These are phyloP conservation scores for Hypoxylon crocopeplum DNA, from an alignment of 495 filamentous ascomycete genomes.

Conservation along the genomic window DNA sequence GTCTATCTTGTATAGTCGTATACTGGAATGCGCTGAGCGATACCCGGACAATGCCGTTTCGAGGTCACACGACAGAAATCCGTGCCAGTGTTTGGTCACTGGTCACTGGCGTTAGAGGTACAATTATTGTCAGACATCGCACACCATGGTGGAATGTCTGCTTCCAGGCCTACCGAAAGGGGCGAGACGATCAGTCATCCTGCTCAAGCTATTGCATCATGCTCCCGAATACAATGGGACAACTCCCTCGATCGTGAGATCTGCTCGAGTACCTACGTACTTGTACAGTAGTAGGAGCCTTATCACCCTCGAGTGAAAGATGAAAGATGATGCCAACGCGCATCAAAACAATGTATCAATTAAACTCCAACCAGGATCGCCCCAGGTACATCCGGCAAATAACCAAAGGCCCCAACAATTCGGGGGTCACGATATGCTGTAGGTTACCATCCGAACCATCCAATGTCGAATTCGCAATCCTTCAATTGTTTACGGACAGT, in stretches of 20 bases:
- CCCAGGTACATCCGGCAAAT: conserved; percentile 34
- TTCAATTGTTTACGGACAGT: conserved; percentile 1
- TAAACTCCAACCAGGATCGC: conserved; percentile 19
- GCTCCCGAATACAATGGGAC: conserved; percentile 11
- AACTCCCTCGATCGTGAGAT: conserved; percentile 29
- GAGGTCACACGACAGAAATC: conserved; percentile 36
- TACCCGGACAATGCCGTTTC: conserved; percentile 27
- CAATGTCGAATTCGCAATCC: conserved; percentile 15
- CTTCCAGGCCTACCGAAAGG: conserved; percentile 41
- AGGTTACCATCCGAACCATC: conserved; percentile 15
- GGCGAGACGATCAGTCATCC: conserved; percentile 38
- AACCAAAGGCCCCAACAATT: conserved; percentile 33
- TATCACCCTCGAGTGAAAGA: conserved; percentile 3
- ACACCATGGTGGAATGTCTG: conserved; percentile 32
- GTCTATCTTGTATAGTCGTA: conserved; percentile 19
- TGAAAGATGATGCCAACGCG: conserved; percentile 39
- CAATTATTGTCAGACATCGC: conserved; percentile 28
- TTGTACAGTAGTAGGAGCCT: neutral
- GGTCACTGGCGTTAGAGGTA: no score
- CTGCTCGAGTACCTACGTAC: conserved; percentile 1
- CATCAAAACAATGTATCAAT: conserved; percentile 22
- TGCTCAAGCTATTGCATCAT: conserved; percentile 42
- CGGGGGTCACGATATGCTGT: conserved; percentile 20
- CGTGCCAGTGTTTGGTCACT: conserved; percentile 7
- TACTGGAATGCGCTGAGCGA: conserved; percentile 28